These are phyloP conservation scores for Yamadazyma phyllophila DNA, from an alignment of 805 yeast genomes.

Conservation along the genomic window DNA sequence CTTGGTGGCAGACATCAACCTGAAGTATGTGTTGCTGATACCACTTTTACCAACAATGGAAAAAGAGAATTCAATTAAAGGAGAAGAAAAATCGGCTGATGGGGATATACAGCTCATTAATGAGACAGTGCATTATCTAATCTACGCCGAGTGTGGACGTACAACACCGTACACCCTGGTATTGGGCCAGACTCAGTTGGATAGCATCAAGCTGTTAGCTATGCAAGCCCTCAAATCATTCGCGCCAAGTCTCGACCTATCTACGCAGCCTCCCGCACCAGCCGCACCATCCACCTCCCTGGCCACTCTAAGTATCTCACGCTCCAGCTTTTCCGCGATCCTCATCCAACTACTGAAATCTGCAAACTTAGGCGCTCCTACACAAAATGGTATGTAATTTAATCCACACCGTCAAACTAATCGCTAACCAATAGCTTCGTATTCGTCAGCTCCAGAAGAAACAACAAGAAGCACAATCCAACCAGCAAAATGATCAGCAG, in stretches of 20 bases:
- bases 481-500: constrained; percentile 15
- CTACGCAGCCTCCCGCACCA: too few species aligned
- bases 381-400: constrained; percentile 7
- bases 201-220: neutral
- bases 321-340: neutral
- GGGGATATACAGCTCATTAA: neutral
- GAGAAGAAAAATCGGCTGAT: too few species aligned
- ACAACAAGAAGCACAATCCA: constrained; percentile 44
- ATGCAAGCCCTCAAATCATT: neutral
- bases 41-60: neutral
- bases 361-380: neutral
- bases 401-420: neutral
- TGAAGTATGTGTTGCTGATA: neutral
- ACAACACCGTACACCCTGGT: constrained; percentile 13
- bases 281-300: too few species aligned
- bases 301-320: too few species aligned
- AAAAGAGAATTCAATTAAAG: too few species aligned
- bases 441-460: constrained; percentile 58
- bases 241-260: too few species aligned
- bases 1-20: constrained; percentile 7
- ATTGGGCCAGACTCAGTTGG: neutral
- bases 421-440: constrained; percentile 40
- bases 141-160: constrained; percentile 12
- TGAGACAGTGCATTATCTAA: constrained; percentile 9
- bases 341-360: neutral